Evolutionary conservation across 2,329 filamentous ascomycete genomes (phyloP).

Genomic region (Colletotrichum navitas): DNA sequence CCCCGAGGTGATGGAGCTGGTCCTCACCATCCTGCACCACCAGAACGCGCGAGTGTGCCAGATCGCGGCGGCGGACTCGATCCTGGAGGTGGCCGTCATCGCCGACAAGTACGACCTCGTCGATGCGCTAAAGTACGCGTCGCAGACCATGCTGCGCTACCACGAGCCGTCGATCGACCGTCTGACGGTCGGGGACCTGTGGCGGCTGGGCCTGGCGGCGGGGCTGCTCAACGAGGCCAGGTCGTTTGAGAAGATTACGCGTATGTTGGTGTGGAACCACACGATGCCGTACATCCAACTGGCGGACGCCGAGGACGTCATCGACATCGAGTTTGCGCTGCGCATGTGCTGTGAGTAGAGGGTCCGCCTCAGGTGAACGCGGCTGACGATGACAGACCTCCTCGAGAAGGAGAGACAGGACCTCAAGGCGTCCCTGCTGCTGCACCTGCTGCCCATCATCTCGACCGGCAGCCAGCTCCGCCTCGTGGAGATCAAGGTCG

Average conservation of each 20-base stretch:
- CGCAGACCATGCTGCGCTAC: slow-evolving; percentile 37
- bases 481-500: slow-evolving; percentile 42
- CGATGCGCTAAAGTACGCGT: slow-evolving; percentile 36
- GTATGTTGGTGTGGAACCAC: slow-evolving; percentile 38
- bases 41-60: slow-evolving; percentile 47
- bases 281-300: slow-evolving; percentile 39
- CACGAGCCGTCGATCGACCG: slow-evolving; percentile 39
- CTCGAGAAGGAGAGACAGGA: slow-evolving; percentile 41
- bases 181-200: slow-evolving; percentile 39
- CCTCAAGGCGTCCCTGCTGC: slow-evolving; percentile 38
- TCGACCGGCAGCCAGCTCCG: slow-evolving; percentile 39
- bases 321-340: slow-evolving; percentile 40
- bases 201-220: slow-evolving; percentile 37
- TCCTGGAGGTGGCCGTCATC: slow-evolving; percentile 48
- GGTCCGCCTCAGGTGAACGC: neutral
- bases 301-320: slow-evolving; percentile 35
- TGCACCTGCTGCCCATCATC: slow-evolving; percentile 38
- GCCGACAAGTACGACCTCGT: slow-evolving; percentile 48
- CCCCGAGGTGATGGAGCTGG: slow-evolving; percentile 47
- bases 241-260: slow-evolving; percentile 38
- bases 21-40: slow-evolving; percentile 51
- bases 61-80: slow-evolving; percentile 45
- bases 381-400: slow-evolving; percentile 32
- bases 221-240: slow-evolving; percentile 36
- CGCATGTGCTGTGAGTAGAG: slow-evolving; percentile 40